Base-by-base conservation (phyloP, 2,329 filamentous ascomycete genomes). In the Geoglossum cookeanum region DNA sequence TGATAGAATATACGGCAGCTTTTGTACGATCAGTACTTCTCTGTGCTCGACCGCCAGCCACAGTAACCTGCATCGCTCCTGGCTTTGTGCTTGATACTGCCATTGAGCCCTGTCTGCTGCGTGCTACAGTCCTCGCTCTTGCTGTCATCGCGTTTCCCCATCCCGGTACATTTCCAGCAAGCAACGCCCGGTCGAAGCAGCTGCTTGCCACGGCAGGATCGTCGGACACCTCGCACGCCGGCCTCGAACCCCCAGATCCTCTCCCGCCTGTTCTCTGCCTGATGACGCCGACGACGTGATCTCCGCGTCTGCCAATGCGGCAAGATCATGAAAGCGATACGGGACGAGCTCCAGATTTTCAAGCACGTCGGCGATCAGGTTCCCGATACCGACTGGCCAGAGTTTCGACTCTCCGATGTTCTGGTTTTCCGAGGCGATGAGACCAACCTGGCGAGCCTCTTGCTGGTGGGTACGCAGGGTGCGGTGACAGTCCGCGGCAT, bases 401-500 rank as follows among this genome's bases (percentile, higher is more conserved):
- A 75, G 54, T 85, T 84, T 64, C 71, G 78, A 4, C 71, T 88
- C 47, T 72, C 66, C 55, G 75, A 85, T 64, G 82, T 77, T 42
- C 72, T 77, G 17, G 74, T 87, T n/a, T 75, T 78, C 60, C 69
- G 71, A 54, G 73, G 69, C 52, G 73, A 81, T 61, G 76, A 78
- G 35, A 15, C 22, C 33, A 67, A 68, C n/a, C 65, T 78, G 3
- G 78, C 76, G 32, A 85, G 78, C 63, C 74, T 84, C 4, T 73
- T 88, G 3, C 68, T 78, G 52, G 79, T 83, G 2, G 76, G 78
- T 62, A 67, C 76, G 0, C 72, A 78, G 48, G 78, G 80, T 0
- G 83, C 83, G 0, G 76, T 84, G 58, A 74, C 75, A 5, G 72
- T 87, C 11, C 75, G 76, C 13, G 85, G 84, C 13, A 69, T 70